A percentile compares a stretch with the other conserved stretches of the same genome.
Conservation (phyloP, 805 yeast genomes). For the Nakazawaea sp. region DNA sequence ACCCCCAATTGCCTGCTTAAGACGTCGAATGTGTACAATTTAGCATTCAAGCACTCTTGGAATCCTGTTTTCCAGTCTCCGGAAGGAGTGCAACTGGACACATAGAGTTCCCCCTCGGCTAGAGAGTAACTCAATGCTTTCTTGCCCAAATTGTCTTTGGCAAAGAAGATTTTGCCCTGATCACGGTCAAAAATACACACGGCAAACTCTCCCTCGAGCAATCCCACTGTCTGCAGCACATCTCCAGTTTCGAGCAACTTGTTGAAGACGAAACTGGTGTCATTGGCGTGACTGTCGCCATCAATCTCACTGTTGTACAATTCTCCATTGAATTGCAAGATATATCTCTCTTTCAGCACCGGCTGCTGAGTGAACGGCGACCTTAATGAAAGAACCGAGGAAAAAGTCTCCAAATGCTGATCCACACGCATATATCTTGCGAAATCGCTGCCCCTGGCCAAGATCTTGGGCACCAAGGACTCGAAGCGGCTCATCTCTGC, state of each 20-base stretch:
- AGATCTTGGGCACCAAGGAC: conserved; percentile 33
- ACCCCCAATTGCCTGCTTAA: background rate
- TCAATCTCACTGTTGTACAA: conserved; percentile 57
- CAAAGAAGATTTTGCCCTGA: conserved; percentile 51
- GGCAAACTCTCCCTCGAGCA: conserved; percentile 81
- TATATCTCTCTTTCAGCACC: conserved; percentile 22
- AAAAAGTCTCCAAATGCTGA: conserved; percentile 31
- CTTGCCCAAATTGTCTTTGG: conserved; percentile 78
- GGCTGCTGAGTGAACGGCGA: conserved; percentile 81
- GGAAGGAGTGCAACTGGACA: conserved; percentile 41
- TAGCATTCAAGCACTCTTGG: conserved; percentile 50
- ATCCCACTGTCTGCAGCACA: conserved; percentile 32
- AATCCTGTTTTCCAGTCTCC: conserved; percentile 25
- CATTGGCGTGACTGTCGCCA: conserved; percentile 36
- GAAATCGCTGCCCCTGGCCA: conserved; percentile 63
- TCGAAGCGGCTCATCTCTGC: background rate
- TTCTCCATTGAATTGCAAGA: conserved; percentile 88
- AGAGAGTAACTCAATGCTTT: conserved; percentile 56
- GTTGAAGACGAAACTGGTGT: conserved; percentile 48
- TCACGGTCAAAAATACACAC: conserved; percentile 42
- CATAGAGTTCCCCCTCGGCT: conserved; percentile 25
- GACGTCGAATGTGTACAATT: conserved; percentile 37
- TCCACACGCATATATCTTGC: conserved; percentile 21
- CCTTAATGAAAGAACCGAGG: conserved; percentile 77
- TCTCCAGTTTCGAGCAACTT: conserved; percentile 27